Conservation (phyloP, 345 rosid genomes). For the Luvunga scandens region DNA sequence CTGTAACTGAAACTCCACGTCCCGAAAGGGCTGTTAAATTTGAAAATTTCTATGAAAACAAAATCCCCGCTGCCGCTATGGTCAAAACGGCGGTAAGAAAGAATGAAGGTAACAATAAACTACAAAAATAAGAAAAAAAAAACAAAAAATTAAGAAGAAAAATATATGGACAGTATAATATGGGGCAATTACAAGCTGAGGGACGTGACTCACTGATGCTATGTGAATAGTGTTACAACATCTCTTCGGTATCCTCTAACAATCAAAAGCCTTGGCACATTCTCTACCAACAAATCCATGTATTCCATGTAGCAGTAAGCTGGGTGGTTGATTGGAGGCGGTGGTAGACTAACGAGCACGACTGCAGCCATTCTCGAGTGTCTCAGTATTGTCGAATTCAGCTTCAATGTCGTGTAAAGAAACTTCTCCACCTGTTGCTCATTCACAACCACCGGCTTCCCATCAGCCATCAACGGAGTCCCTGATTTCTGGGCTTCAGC, state of each 20-base stretch:
- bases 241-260: conserved; percentile 99
- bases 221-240: conserved; percentile 94
- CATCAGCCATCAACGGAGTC: conserved; percentile 63
- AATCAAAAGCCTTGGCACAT: conserved; percentile 87
- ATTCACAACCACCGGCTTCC: conserved; percentile 70
- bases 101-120: conserved; percentile 26
- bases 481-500: conserved; percentile 34
- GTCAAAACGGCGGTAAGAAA: conserved; percentile 18
- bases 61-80: not conserved
- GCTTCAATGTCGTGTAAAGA: conserved; percentile 74
- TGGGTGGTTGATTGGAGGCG: conserved; percentile 75
- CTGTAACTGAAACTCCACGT: not conserved
- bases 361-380: conserved; percentile 91
- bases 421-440: conserved; percentile 86
- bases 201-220: conserved; percentile 16
- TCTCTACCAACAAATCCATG: conserved; percentile 96
- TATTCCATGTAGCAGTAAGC: conserved; percentile 98
- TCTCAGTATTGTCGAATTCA: conserved; percentile 74
- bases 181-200: conserved; percentile 4
- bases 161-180: conserved; percentile 26
- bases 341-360: conserved; percentile 85
- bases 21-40: not conserved
- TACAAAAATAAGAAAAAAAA: conserved; percentile 25
- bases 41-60: conserved; percentile 9
- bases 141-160: conserved; percentile 12